Base-by-base conservation (phyloP, 2,329 filamentous ascomycete genomes). In the Colletotrichum camelliae region DNA sequence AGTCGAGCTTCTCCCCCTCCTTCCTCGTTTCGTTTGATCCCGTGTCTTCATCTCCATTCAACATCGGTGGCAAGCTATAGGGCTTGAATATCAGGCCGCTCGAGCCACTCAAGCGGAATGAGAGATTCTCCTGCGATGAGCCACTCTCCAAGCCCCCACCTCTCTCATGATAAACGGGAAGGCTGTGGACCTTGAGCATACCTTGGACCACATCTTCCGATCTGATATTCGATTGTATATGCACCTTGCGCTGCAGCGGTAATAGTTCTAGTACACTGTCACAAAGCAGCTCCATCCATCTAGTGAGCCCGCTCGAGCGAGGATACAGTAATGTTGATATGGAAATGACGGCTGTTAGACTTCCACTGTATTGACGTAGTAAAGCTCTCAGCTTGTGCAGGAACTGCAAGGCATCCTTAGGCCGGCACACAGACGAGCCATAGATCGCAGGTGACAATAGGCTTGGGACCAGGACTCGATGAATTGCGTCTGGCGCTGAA, bases 211-310 rank as follows among this genome's bases (percentile, higher is more conserved):
- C 92, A 74, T 98, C 95, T 75, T 95, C 93, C 5, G 90, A 84
- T 43, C 83, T 86, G 76, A 81, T 74, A 79, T 85, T 88, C 55
- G 89, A 86, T 61, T 90, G 90, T 4, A 90, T 87, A 6, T 83
- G 90, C 83, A 71, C 88, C 86, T 67, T 91, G 87, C 74, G 91
- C 88, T 78, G 88, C 80, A 96, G 85, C 86, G 97, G 81, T 33
- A 95, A 92, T 16, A 99, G 88, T 84, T 98, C 96, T 27, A 98
- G 86, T 8, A 98, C 95, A 7, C 95, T 95, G 81, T 99, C 97
- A 78, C 89, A 93, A 2, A 98, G 87, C 4, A 95, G 87, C 82
- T 99, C 97, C 77, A 96, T 93, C 95, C 95, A 98, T 65, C 95
- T 92, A 13, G 95, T 92, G 13, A 98, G 87, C 2, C 95, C 96